Percentiles rank a stretch among this genome's conserved stretches.
Evolutionary conservation across 495 filamentous ascomycete genomes (phyloP).

Genomic region (Xylaria scruposa): DNA sequence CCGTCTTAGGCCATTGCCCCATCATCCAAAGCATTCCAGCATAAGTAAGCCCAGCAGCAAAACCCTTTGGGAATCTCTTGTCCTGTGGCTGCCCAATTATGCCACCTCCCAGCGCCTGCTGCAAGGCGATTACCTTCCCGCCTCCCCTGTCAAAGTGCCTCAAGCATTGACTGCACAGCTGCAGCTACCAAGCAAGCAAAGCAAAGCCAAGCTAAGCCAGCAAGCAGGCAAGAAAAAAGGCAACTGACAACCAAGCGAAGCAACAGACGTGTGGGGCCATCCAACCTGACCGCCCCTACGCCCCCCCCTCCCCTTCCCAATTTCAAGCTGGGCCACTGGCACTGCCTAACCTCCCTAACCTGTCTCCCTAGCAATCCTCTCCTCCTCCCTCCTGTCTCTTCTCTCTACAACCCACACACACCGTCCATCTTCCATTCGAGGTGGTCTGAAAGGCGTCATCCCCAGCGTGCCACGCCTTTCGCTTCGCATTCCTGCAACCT

Average conservation of each 20-base stretch:
- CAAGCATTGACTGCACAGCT: not conserved
- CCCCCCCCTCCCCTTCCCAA: not conserved
- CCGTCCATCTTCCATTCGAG: slow-evolving; percentile 11
- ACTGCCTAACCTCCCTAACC: slow-evolving; percentile 11
- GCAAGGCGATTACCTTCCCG: not conserved
- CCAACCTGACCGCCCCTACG: slow-evolving; percentile 7
- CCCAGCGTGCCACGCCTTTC: slow-evolving; percentile 13
- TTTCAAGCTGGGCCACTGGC: slow-evolving; percentile 7
- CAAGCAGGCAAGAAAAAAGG: not conserved
- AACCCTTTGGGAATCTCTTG: not conserved
- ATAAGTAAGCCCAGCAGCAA: not conserved
- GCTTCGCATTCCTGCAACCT: not conserved
- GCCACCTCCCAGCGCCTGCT: slow-evolving; percentile 9
- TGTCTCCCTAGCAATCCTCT: slow-evolving; percentile 7
- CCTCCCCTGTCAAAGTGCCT: not conserved
- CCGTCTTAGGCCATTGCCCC: not conserved
- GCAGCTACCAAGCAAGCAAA: not conserved
- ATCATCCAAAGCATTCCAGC: slow-evolving; percentile 6
- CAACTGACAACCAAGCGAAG: not conserved
- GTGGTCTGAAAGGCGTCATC: slow-evolving; percentile 24
- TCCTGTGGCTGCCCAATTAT: slow-evolving; percentile 19
- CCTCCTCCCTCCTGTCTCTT: slow-evolving; percentile 22
- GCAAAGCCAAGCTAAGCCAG: not conserved
- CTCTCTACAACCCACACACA: slow-evolving; percentile 19
- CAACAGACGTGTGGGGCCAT: slow-evolving; percentile 6